A percentile compares a stretch with the other conserved stretches of the same genome.
Evolutionary conservation across 2,329 filamentous ascomycete species (phyloP).

Genomic region (Lojkania enalia): DNA sequence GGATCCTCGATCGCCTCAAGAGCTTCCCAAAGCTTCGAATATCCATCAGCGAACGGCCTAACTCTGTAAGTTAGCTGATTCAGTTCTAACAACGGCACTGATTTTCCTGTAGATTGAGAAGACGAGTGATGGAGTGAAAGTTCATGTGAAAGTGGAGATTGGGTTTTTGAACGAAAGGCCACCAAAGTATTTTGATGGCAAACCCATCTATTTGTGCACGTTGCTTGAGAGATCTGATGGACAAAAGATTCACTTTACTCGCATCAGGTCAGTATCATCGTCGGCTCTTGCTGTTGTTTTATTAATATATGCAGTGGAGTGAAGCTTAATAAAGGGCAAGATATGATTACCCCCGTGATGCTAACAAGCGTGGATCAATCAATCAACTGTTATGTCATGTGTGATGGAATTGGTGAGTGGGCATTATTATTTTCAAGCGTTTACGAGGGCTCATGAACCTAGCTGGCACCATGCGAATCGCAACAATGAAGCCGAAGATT

Average conservation of each 20-base stretch:
- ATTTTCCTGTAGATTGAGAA: conserved; percentile 23
- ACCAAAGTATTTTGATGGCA: conserved; percentile 65
- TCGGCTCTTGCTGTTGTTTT: neutral
- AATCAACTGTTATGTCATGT: conserved; percentile 73
- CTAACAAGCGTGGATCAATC: conserved; percentile 59
- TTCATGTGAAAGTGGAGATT: conserved; percentile 68
- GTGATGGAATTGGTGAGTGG: conserved; percentile 75
- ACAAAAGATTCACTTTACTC: conserved; percentile 67
- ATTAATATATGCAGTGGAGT: conserved; percentile 58
- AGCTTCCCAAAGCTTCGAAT: conserved; percentile 72
- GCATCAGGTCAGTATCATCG: conserved; percentile 53
- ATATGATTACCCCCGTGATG: conserved; percentile 62
- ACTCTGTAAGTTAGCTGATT: conserved; percentile 45
- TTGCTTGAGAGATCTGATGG: conserved; percentile 73
- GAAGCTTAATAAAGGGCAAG: conserved; percentile 64
- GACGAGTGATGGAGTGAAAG: conserved; percentile 50
- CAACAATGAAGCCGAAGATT: conserved; percentile 56
- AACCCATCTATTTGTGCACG: conserved; percentile 70
- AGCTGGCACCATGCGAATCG: conserved; percentile 62
- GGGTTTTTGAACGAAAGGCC: conserved; percentile 70
- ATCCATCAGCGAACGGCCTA: conserved; percentile 55
- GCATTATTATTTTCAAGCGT: too few species aligned
- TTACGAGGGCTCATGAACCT: neutral
- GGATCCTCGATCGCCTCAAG: conserved; percentile 65
- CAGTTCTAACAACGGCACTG: neutral